A percentile compares a stretch with the other conserved stretches of the same genome.
These are phyloP conservation scores for Capronia coronata DNA, from an alignment of 2,329 filamentous ascomycete species.

Conservation along the genomic window DNA sequence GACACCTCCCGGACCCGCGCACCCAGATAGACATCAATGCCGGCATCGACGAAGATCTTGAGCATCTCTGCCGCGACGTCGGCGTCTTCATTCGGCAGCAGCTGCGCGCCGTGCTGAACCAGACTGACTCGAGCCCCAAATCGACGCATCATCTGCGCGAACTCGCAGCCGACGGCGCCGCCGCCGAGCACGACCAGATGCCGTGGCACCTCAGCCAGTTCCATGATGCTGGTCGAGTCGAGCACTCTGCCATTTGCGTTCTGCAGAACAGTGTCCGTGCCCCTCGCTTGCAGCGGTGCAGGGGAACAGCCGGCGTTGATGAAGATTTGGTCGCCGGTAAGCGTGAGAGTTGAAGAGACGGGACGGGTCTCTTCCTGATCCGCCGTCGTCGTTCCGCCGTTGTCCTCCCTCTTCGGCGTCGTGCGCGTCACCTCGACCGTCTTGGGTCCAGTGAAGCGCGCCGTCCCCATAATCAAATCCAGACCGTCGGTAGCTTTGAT, in stretches of 20 bases:
- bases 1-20: constrained; percentile 29
- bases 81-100: constrained; percentile 45
- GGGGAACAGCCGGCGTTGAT: constrained; percentile 28
- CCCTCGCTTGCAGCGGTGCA: constrained; percentile 19
- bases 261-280: constrained; percentile 17
- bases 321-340: constrained; percentile 33
- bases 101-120: constrained; percentile 40
- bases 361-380: background rate
- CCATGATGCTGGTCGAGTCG: constrained; percentile 28
- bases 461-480: constrained; percentile 43
- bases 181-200: constrained; percentile 50
- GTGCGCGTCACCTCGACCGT: constrained; percentile 34
- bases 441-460: constrained; percentile 40
- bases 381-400: constrained; percentile 25
- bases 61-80: constrained; percentile 43
- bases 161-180: constrained; percentile 50
- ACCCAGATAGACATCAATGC: constrained; percentile 40
- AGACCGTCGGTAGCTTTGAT: constrained; percentile 35
- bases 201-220: constrained; percentile 33
- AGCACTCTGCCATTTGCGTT: constrained; percentile 20
- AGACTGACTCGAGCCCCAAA: constrained; percentile 47
- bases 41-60: constrained; percentile 44
- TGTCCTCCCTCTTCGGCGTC: background rate
- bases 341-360: constrained; percentile 25
- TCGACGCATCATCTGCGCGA: constrained; percentile 48